Evolutionary conservation across 768 basidiomycete species (phyloP), one percentile per base, ranked within the genome.

Genomic region (Roridomyces roridus): DNA sequence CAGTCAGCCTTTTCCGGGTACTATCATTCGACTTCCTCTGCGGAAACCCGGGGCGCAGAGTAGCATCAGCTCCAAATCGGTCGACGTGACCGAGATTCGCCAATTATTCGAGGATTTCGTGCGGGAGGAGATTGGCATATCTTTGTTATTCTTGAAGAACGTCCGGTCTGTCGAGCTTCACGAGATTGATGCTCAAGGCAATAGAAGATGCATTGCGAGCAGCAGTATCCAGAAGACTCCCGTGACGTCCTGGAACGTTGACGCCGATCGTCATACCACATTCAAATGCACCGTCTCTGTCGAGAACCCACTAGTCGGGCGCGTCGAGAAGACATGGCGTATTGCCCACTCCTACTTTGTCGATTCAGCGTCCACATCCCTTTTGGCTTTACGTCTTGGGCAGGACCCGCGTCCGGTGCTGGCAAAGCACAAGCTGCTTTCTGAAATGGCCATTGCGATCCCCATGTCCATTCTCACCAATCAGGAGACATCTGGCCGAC

Each of bases 1-100:
- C 45, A 40, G 53, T 4, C 47, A 40, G 25, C 44, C 59, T 7
- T 75, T 80, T 60, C 36, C 61, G 5, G 80, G 81, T 0, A 75
- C 83, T 1, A 62, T 80, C 41, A 75, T 84, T 36, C 74, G 83
- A 2, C 75, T 83, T 18, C 82, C 83, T 0, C 65, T 85, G 12
- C 74, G 83, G 9, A 62, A 51, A 9, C 47, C 55, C 0, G 46
- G 31, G 7, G 46, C 64, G 2, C 62, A 60, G n/a, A 77, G 76
- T 56, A 63, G 59, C 6, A 71, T 80, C 53, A 79, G 76, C 41
- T 54, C 63, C 11, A 70, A 75, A 37, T 55, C 68, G 2, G 70
- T 81, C 7, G 31, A 51, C 0, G 29, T 69, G 1, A 48, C 66
- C 1, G 73, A 75, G 24, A 75, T 83, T n/a, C 67, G 60, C 5